Conservation (phyloP, 352 stramenopile genomes). For the Globisporangium irregulare region DNA sequence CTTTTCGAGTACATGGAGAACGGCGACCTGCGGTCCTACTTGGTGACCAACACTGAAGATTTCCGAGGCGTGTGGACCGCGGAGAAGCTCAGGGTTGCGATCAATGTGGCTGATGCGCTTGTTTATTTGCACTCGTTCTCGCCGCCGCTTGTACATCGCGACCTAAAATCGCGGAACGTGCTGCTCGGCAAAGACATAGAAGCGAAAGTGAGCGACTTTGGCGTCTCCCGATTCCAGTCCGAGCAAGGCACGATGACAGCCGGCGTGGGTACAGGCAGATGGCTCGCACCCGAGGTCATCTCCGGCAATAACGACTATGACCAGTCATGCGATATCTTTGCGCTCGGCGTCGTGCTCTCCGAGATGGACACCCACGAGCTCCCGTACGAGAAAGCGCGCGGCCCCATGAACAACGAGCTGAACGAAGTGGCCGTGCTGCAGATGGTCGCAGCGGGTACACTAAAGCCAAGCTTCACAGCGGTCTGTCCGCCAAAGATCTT, state of each 20-base stretch:
- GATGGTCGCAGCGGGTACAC: slow-evolving; percentile 32
- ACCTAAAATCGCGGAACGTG: slow-evolving; percentile 43
- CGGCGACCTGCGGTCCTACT: slow-evolving; percentile 51
- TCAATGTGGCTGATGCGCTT: slow-evolving; percentile 36
- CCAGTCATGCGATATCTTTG: slow-evolving; percentile 33
- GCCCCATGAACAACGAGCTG: slow-evolving; percentile 25
- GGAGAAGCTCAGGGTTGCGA: slow-evolving; percentile 36
- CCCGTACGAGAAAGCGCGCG: slow-evolving; percentile 32
- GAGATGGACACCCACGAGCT: slow-evolving; percentile 44
- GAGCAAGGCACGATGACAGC: slow-evolving; percentile 35
- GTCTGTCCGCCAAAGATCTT: slow-evolving; percentile 26
- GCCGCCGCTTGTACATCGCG: slow-evolving; percentile 34
- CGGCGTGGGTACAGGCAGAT: slow-evolving; percentile 30
- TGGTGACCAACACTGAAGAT: slow-evolving; percentile 18
- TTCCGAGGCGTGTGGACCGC: slow-evolving; percentile 21
- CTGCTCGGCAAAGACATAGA: slow-evolving; percentile 24
- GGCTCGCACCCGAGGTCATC: slow-evolving; percentile 37
- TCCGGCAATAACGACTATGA: slow-evolving; percentile 34
- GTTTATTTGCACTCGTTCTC: slow-evolving; percentile 49
- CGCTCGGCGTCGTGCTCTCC: slow-evolving; percentile 34
- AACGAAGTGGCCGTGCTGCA: slow-evolving; percentile 38
- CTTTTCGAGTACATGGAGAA: slow-evolving; percentile 69
- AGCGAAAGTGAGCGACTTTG: slow-evolving; percentile 43
- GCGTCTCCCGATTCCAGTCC: slow-evolving; percentile 31
- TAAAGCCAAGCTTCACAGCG: slow-evolving; percentile 29